Evolutionary conservation across 495 filamentous ascomycete species (phyloP), one percentile per base, ranked within the genome.

Genomic region (Hyaloscypha bicolor): DNA sequence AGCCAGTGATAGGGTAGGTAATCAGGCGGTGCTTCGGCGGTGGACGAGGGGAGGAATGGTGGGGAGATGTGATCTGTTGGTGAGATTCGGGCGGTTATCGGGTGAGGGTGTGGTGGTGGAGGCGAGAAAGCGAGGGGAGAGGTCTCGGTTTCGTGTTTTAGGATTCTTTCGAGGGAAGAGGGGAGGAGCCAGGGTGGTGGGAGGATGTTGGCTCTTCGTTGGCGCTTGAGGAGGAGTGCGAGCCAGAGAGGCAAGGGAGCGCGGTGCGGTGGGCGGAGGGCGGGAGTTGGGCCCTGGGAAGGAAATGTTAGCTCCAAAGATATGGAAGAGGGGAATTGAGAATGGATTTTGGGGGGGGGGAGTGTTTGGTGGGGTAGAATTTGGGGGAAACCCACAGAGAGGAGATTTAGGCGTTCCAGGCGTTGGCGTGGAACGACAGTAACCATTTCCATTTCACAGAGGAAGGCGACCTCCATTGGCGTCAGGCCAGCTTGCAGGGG

Each of bases 361-460:
- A 56, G 53, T 53, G 60, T 21, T 22, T 57, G 55, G 1, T 42
- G n/a, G 55, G 45, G 31, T 65, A 29, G 51, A 63, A 55, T 52
- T 65, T 6, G 69, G 62, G 71, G 33, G n/a, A n/a, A 35, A 86
- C 89, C 81, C 80, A 99, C 94, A 65, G 88, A 87, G 55, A 99
- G 87, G 60, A 99, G 83, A 69, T 91, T 81, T 52, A 97, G 88
- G 60, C 87, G 87, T 69, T 97, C 93, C 56, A 98, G 86, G 63
- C 90, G 87, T 76, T 97, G 94, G 35, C 95, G 92, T 62, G 95
- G 95, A 51, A 98, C 86, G 12, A 99, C 86, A 2, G 94, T 97
- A 55, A 99, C 91, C 72, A 90, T 85, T 78, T 97, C 93, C 92
- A 97, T 97, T 80, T 99, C 95, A 77, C 94, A 96, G 55, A 97